Base-by-base conservation (phyloP, 2,329 filamentous ascomycete genomes). In the Nigrograna mackinnonii region DNA sequence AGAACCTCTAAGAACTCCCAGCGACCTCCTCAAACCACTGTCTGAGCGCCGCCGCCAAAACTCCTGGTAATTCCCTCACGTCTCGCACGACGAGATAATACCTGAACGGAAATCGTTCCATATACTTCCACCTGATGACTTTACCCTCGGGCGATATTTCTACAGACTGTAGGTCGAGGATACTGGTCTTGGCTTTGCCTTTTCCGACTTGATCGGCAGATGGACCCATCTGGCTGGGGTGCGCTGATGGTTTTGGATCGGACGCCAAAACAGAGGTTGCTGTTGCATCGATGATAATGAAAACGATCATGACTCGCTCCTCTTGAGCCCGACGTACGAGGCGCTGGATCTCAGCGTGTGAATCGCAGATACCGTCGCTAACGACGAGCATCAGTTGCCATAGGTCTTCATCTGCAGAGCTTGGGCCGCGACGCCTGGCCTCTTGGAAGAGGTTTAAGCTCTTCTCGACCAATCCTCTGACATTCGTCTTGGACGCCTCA, bases 331-430 rank as follows among this genome's bases (percentile, higher is more conserved):
- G 86, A 7, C 94, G 80, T 9, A 99, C 83, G 17, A 97, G 78
- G 4, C 89, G 78, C 13, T 88, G 81, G 54, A 99, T 91, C 4
- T 82, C 79, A 14, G 91, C 89, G 66, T 97, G 92, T 35, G 91
- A 86, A 39, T 95, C 90, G 54, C 91, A 96, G 18, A 97, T 83
- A 6, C 95, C 94, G 60, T 99, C 94, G 0, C 89, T 95, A 39
- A 99, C 85, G 50, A 99, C 88, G 37, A 99, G 79, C 51, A 94
- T 86, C 7, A 99, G 76, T 69, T 99, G 95, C 95, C 94, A 99
- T 6, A 97, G 82, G 61, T 97, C 91, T 14, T 73, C 75, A 37
- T 77, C 73, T 14, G 73, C 73, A 21, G 62, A 64, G 9, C 55
- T 57, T 5, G 70, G 64, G 16, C 79, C 76, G 57, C 83, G 82